Base-by-base conservation (phyloP, 257 asterid species). In the Solanum ossicruentum region DNA sequence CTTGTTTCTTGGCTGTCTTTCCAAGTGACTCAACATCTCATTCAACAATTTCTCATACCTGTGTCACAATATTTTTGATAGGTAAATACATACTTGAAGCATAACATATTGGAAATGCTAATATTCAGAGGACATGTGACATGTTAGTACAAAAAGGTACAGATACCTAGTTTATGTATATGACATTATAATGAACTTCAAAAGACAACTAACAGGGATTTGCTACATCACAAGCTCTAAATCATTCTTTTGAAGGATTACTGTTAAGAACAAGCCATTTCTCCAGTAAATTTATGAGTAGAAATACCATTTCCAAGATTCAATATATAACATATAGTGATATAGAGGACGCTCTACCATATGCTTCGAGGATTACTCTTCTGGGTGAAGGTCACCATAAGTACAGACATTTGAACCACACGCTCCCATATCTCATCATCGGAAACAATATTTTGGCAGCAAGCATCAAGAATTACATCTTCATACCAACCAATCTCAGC, bases 1-100 rank as follows among this genome's bases (percentile, higher is more conserved):
- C 91, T 92, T 90, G 92, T 95, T 93, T 88, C 94, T 92, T 79
- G 98, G 98, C 86, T 96, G 97, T 89, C 99, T 89, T 90, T 96
- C 99, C 87, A 95, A 87, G 90, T 96, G 98, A 90, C 86, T 89
- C 82, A 95, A 85, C 98, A 96, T 96, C 91, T 96, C 98, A 84
- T 87, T 91, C 57, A 93, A 90, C 91, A 95, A 85, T 88, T 91
- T 95, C 87, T 95, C 99, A 85, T 91, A 92, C 99, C 98, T 96
- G 79, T 78, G 86, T 39, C 85, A 73, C 67, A 16, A 81, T 23
- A 43, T 55, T 57, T 17, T 52, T 23, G 26, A 86, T 39, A 54
- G 49, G 88, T 8, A 84, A 67, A 49, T 28, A 52, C 83, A 78
- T 26, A 52, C 49, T 9, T 52, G 49, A 78, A 78, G 65, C 49